A percentile compares a stretch with the other conserved stretches of the same genome.
These are phyloP conservation scores for Ogataea hybrid DNA, from an alignment of 1,139 yeast genomes.

Conservation along the genomic window DNA sequence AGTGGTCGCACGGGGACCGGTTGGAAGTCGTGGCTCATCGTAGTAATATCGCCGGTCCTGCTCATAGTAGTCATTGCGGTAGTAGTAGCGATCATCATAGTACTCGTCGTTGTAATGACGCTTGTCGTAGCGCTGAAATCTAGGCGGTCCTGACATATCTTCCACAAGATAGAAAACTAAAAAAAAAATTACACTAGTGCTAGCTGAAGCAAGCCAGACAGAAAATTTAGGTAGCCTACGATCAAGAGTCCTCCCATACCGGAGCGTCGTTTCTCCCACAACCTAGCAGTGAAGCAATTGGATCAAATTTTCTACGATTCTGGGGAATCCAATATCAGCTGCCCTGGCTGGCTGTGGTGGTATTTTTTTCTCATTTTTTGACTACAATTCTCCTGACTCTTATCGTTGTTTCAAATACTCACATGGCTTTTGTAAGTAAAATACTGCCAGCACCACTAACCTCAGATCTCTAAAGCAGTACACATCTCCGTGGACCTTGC, in stretches of 20 bases:
- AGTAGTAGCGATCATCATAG: conserved; percentile 5
- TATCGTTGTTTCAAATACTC: too few species aligned
- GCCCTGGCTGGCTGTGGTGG: too few species aligned
- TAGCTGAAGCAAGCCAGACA: too few species aligned
- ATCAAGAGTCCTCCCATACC: too few species aligned
- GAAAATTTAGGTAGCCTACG: too few species aligned
- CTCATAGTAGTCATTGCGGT: conserved; percentile 6
- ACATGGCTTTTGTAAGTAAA: conserved; percentile 11
- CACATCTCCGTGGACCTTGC: conserved; percentile 76
- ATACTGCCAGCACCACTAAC: neutral
- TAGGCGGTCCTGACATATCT: conserved; percentile 8
- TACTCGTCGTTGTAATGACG: conserved; percentile 5
- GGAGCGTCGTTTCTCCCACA: too few species aligned
- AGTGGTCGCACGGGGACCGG: conserved; percentile 7
- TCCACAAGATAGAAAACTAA: conserved; percentile 1
- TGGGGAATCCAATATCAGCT: too few species aligned
- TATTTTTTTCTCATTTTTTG: too few species aligned
- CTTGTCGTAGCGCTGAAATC: conserved; percentile 3
- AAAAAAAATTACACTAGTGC: neutral
- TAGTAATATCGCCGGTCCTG: conserved; percentile 6
- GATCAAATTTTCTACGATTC: too few species aligned
- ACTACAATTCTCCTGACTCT: too few species aligned
- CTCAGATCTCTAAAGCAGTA: conserved; percentile 40
- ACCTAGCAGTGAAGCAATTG: too few species aligned
- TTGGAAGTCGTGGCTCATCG: conserved; percentile 8